Conservation (phyloP, 495 filamentous ascomycete genomes). For the Penicillium roqueforti region DNA sequence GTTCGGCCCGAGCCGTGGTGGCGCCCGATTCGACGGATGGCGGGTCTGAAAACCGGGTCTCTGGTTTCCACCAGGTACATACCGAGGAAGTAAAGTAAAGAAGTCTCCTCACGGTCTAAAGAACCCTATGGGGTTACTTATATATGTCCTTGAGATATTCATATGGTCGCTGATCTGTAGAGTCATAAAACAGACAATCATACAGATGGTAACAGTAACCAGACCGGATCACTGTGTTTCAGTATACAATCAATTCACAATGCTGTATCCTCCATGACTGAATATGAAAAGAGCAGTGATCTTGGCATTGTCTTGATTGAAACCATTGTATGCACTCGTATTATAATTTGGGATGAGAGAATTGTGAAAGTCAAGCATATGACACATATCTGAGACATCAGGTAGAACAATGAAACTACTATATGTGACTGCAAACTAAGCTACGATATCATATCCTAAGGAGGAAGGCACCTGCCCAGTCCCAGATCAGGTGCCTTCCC, state of each 20-base stretch:
- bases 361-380: too few species aligned
- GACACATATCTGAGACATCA: too few species aligned
- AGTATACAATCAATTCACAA: slow-evolving; percentile 21
- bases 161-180: too few species aligned
- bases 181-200: too few species aligned
- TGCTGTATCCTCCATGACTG: slow-evolving; percentile 16
- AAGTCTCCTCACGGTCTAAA: too few species aligned
- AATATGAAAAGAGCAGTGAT: slow-evolving; percentile 13
- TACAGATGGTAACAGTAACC: too few species aligned
- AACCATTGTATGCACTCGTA: slow-evolving; percentile 22
- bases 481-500: not conserved
- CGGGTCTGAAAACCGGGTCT: not conserved
- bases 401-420: too few species aligned
- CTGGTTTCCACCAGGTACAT: not conserved
- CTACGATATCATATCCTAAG: not conserved
- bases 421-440: too few species aligned
- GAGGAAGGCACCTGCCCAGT: not conserved
- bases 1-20: not conserved
- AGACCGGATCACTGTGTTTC: slow-evolving; percentile 4
- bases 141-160: too few species aligned
- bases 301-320: slow-evolving; percentile 8
- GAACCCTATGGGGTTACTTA: too few species aligned
- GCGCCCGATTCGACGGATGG: slow-evolving; percentile 2
- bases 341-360: slow-evolving; percentile 6
- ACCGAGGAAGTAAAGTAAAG: too few species aligned